Evolutionary conservation across 73 alveolate species (phyloP), one percentile per base, ranked within the genome.

Genomic region (Paramecium primaurelia): DNA sequence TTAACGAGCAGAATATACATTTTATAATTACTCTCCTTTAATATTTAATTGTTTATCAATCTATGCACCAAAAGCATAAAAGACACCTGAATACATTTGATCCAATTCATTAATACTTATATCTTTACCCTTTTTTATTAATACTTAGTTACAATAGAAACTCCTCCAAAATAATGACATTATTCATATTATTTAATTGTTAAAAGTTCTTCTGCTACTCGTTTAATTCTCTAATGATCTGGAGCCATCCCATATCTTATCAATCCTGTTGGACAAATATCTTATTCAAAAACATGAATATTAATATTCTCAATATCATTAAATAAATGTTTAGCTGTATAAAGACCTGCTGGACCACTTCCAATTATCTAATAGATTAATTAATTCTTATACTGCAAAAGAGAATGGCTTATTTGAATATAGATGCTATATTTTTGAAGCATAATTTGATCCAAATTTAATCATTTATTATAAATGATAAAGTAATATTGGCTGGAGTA

Each of bases 241-340:
- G 99, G 99, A 25, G 99, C 99, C 37, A 95, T 96, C 12, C 99
- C 99, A 54, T 97, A 96, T 71, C 99, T 89, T 26, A 96, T 94
- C 32, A 96, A 92, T 22, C 99, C 99, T 68, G 69, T 95, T 4
- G 99, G 99, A 73, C 92, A 94, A 3, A 97, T 97, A 18, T 75
- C 85, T 18, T 92, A 86, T 47, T 96, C 99, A 77, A 94, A 94
- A n/a, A 96, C 85, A 86, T 96, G 97, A n/a, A 96, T 95, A 85
- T 94, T 69, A 38, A 95, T 92, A 47, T 96, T 90, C 11, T 75
- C 92, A 32, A 92, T 60, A 60, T 73, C 73, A 26, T 83, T 83
- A 9, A 94, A 73, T 2, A 96, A 34, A 49, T 88, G 75, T 71
- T 95, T 96, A 12, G 97, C 97, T 25, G 96, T 80, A 85, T 95